Evolutionary conservation across 1,139 yeast species (phyloP).

Genomic region (Eremothecium cymbalariae): DNA sequence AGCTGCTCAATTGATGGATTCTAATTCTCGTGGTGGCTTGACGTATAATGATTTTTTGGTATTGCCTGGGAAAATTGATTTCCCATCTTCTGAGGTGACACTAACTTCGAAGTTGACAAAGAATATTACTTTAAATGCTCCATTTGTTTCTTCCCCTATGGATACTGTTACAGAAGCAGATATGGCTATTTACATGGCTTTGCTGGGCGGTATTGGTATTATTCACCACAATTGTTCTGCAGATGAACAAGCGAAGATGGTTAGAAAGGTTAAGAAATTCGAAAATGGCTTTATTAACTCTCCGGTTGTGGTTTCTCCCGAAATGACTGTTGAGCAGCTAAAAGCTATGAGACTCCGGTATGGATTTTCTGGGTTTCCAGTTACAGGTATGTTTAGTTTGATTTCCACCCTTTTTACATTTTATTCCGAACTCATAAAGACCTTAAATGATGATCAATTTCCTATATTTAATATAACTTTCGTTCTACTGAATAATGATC

Average conservation of each 20-base stretch:
- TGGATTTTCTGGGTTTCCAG: slow-evolving; percentile 98
- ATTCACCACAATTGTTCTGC: slow-evolving; percentile 95
- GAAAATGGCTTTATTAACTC: slow-evolving; percentile 97
- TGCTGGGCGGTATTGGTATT: slow-evolving; percentile 98
- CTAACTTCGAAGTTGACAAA: slow-evolving; percentile 84
- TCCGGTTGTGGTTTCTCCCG: slow-evolving; percentile 79
- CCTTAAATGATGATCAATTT: slow-evolving; percentile 51
- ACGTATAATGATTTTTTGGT: slow-evolving; percentile 94
- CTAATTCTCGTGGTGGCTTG: slow-evolving; percentile 84
- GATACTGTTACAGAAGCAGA: slow-evolving; percentile 96
- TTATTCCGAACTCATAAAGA: too few relatives aligned
- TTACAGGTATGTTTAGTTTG: slow-evolving; percentile 77
- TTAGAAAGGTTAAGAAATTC: slow-evolving; percentile 86
- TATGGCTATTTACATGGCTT: slow-evolving; percentile 98
- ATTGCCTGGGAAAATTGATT: slow-evolving; percentile 89
- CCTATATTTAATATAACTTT: slow-evolving; percentile 73
- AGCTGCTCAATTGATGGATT: slow-evolving; percentile 79
- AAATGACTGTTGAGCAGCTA: slow-evolving; percentile 72
- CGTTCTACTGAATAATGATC: slow-evolving; percentile 99
- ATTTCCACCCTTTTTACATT: too few relatives aligned
- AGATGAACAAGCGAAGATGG: slow-evolving; percentile 98
- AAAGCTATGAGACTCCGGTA: slow-evolving; percentile 58
- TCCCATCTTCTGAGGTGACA: slow-evolving; percentile 69
- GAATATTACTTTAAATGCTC: slow-evolving; percentile 83
- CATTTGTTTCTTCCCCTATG: slow-evolving; percentile 98